Conservation (phyloP, 2,329 filamentous ascomycete species). For the Sporothrix luriei region DNA sequence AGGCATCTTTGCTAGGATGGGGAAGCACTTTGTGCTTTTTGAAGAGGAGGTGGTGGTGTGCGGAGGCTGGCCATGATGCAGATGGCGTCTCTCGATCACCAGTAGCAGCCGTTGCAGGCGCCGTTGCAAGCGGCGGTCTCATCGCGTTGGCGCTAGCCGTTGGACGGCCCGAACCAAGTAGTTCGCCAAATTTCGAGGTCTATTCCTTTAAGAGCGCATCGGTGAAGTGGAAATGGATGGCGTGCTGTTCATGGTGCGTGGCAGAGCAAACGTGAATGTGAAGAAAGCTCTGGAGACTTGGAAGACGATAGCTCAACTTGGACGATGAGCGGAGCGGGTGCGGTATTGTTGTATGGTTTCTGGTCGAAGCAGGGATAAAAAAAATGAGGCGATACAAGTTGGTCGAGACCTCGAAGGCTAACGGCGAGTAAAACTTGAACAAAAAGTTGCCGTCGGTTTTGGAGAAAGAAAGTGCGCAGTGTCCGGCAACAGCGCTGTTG, state of each 20-base stretch:
- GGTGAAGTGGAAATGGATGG: slow-evolving; percentile 9
- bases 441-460: neutral
- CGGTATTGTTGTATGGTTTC: neutral
- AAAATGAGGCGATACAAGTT: neutral
- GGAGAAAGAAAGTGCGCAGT: neutral
- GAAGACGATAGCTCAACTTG: neutral
- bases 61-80: slow-evolving; percentile 13
- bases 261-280: neutral
- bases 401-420: slow-evolving; percentile 1
- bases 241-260: slow-evolving; percentile 29
- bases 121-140: slow-evolving; percentile 22
- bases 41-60: slow-evolving; percentile 38
- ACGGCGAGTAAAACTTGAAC: slow-evolving; percentile 12
- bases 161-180: slow-evolving; percentile 30
- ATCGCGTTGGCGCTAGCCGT: slow-evolving; percentile 31
- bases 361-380: neutral
- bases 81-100: slow-evolving; percentile 22
- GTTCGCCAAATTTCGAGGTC: slow-evolving; percentile 23
- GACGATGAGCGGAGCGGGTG: neutral
- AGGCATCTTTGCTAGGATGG: slow-evolving; percentile 43
- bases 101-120: slow-evolving; percentile 5
- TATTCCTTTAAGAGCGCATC: slow-evolving; percentile 22
- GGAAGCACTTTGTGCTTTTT: slow-evolving; percentile 48
- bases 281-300: neutral
- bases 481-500: neutral